These are phyloP conservation scores for Penicillium sp. DNA, from an alignment of 2,329 filamentous ascomycete genomes.

Conservation along the genomic window DNA sequence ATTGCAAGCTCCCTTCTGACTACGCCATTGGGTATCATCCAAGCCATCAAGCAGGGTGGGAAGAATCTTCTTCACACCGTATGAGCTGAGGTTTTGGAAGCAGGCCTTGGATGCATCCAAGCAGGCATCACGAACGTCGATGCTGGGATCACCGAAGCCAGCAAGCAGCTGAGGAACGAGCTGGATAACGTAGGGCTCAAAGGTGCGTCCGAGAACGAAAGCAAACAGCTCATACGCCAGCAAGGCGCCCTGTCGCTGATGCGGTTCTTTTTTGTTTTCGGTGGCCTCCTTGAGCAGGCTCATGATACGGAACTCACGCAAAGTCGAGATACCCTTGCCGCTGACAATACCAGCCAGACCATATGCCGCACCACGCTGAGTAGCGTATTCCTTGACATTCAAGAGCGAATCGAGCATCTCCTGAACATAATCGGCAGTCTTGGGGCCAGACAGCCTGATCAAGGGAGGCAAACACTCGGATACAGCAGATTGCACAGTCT, in stretches of 20 bases:
- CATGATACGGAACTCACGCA: conserved; percentile 87
- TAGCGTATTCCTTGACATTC: conserved; percentile 88
- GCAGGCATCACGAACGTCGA: conserved; percentile 90
- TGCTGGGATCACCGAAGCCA: conserved; percentile 86
- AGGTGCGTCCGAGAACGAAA: conserved; percentile 81
- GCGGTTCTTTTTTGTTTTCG: conserved; percentile 94
- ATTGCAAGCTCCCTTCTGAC: conserved; percentile 97
- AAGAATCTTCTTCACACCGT: conserved; percentile 91
- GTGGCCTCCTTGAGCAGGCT: conserved; percentile 77
- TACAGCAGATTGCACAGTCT: conserved; percentile 95
- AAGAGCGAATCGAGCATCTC: conserved; percentile 82
- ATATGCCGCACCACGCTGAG: conserved; percentile 90
- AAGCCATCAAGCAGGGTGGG: conserved; percentile 90
- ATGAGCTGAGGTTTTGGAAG: conserved; percentile 91
- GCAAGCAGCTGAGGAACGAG: conserved; percentile 88
- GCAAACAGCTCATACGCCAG: conserved; percentile 91
- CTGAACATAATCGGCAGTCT: conserved; percentile 79
- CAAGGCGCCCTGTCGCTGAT: conserved; percentile 86
- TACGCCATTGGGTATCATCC: conserved; percentile 95
- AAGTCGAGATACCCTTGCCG: conserved; percentile 80
- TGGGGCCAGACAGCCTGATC: conserved; percentile 78
- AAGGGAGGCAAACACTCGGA: conserved; percentile 91
- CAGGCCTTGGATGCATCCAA: conserved; percentile 92
- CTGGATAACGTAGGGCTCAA: conserved; percentile 96
- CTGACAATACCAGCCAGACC: conserved; percentile 88